Percentiles rank a stretch among this genome's conserved stretches.
Conservation (phyloP, 2,329 filamentous ascomycete species). For the Phoma sp. region DNA sequence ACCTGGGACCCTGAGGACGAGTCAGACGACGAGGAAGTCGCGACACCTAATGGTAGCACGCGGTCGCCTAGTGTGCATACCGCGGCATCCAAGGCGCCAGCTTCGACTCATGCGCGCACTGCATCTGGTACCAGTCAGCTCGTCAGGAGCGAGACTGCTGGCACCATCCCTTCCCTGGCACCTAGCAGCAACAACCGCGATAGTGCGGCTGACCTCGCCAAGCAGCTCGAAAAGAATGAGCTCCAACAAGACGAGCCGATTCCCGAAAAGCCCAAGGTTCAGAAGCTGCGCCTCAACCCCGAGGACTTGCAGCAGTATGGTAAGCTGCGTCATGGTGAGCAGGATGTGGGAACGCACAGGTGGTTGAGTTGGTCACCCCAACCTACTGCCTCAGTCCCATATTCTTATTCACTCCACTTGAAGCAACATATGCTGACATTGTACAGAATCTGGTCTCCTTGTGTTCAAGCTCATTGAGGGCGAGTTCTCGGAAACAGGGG, state of each 20-base stretch:
- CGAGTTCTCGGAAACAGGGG: slow-evolving; percentile 76
- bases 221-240: slow-evolving; percentile 55
- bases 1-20: slow-evolving; percentile 87
- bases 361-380: slow-evolving; percentile 36
- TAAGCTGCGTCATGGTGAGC: slow-evolving; percentile 48
- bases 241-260: slow-evolving; percentile 55
- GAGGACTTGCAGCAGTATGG: slow-evolving; percentile 82
- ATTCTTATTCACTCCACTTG: slow-evolving; percentile 18
- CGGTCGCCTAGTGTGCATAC: slow-evolving; percentile 30
- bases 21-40: slow-evolving; percentile 59
- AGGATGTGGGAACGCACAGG: slow-evolving; percentile 21
- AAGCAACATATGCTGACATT: slow-evolving; percentile 41
- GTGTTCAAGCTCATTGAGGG: slow-evolving; percentile 95
- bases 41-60: slow-evolving; percentile 28
- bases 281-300: slow-evolving; percentile 77
- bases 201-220: slow-evolving; percentile 50
- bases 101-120: slow-evolving; percentile 20
- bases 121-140: slow-evolving; percentile 30
- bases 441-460: slow-evolving; percentile 81
- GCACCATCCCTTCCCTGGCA: slow-evolving; percentile 51
- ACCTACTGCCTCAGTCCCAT: slow-evolving; percentile 22
- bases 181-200: slow-evolving; percentile 25
- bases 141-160: slow-evolving; percentile 42
- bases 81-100: slow-evolving; percentile 23
- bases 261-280: slow-evolving; percentile 62